A percentile compares a stretch with the other conserved stretches of the same genome.
These are phyloP conservation scores for Phytophthora boehmeriae DNA, from an alignment of 352 stramenopile species.

Conservation along the genomic window DNA sequence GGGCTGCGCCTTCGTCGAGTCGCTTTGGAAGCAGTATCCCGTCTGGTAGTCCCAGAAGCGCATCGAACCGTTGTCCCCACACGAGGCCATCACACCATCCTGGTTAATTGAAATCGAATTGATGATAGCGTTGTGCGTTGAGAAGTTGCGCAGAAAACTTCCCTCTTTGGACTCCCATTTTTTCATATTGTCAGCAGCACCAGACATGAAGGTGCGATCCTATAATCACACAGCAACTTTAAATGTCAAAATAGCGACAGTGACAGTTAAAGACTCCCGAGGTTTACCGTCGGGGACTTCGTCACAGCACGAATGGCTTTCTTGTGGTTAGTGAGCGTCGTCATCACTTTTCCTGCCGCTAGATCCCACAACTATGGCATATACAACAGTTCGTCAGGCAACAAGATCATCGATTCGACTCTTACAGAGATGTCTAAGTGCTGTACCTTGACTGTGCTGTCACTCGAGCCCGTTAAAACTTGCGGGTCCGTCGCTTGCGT, in stretches of 20 bases:
- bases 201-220: conserved; percentile 98
- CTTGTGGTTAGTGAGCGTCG: conserved; percentile 99
- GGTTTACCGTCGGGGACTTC: conserved; percentile 82
- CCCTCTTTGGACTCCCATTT: conserved; percentile 98
- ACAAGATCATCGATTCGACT: neutral
- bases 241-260: neutral
- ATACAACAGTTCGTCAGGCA: conserved; percentile 1
- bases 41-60: conserved; percentile 99
- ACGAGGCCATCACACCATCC: conserved; percentile 96
- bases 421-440: neutral
- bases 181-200: conserved; percentile 98
- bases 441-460: conserved; percentile 94
- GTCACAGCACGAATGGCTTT: conserved; percentile 95
- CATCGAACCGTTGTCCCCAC: conserved; percentile 97
- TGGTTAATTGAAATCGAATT: conserved; percentile 99
- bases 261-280: neutral
- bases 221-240: conserved; percentile 25
- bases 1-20: conserved; percentile 93
- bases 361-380: conserved; percentile 95
- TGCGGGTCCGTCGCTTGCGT: conserved; percentile 97
- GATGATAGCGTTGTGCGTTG: conserved; percentile 97
- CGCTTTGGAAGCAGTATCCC: conserved; percentile 97
- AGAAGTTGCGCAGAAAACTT: conserved; percentile 97
- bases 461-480: conserved; percentile 91
- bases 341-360: conserved; percentile 97